Conservation (phyloP, 176 grass and related monocot genomes). For the Zoysia japonica region DNA sequence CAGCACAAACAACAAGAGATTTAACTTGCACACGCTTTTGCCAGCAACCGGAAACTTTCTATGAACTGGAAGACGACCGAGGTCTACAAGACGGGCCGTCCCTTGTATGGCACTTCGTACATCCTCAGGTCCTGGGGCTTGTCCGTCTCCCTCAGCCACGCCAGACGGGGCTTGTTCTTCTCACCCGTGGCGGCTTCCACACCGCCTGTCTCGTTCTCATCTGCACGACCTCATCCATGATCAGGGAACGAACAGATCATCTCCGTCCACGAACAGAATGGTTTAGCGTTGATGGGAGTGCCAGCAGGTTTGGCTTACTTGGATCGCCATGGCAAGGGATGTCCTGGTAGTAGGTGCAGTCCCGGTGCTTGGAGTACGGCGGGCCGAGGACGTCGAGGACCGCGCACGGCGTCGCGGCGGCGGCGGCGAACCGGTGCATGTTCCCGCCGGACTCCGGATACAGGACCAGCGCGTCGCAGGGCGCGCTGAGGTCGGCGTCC, state of each 20-base stretch:
- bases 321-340: neutral
- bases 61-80: neutral
- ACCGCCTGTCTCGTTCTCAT: slow-evolving; percentile 28
- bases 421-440: slow-evolving; percentile 42
- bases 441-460: slow-evolving; percentile 46
- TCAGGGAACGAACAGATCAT: too few relatives aligned
- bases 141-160: slow-evolving; percentile 66
- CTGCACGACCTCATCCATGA: neutral
- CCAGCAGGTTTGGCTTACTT: neutral
- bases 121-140: slow-evolving; percentile 45
- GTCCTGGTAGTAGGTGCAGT: slow-evolving; percentile 49
- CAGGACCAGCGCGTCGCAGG: slow-evolving; percentile 31
- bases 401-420: slow-evolving; percentile 30
- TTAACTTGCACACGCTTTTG: neutral
- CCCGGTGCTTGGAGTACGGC: slow-evolving; percentile 25
- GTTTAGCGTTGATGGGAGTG: neutral
- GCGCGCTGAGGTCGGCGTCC: slow-evolving; percentile 28
- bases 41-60: neutral
- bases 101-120: slow-evolving; percentile 31
- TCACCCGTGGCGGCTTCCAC: neutral
- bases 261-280: too few relatives aligned
- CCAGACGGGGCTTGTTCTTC: slow-evolving; percentile 9
- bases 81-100: slow-evolving; percentile 8
- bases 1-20: neutral
- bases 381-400: slow-evolving; percentile 41